Percentiles rank a stretch among this genome's conserved stretches.
Evolutionary conservation across 345 rosid species (phyloP).

Genomic region (Carallia pectinifolia): DNA sequence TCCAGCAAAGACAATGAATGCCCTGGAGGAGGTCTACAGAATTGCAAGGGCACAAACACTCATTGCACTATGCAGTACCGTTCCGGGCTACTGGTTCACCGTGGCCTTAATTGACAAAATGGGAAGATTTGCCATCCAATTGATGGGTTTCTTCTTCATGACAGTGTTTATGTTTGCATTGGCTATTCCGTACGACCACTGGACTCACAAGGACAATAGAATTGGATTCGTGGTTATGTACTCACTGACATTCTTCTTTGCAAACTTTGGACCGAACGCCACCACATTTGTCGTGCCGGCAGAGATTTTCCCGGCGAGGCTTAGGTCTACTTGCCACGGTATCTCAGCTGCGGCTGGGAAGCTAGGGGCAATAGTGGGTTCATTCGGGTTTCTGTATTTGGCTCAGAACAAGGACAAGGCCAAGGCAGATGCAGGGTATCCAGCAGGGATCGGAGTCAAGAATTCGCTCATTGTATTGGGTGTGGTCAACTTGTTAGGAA

Average conservation of each 20-base stretch:
- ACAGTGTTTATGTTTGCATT: no score
- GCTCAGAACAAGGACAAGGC: background rate
- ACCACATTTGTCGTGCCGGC: conserved; percentile 24
- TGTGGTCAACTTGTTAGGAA: background rate
- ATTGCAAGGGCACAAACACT: no score
- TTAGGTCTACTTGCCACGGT: conserved; percentile 22
- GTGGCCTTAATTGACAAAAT: no score
- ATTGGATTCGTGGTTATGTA: no score
- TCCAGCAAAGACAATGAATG: no score
- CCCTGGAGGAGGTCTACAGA: no score
- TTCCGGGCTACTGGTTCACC: no score
- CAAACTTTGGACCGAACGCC: conserved; percentile 22
- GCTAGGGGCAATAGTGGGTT: conserved; percentile 19
- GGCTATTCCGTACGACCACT: no score
- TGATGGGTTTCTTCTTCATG: no score
- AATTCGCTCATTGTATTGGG: background rate
- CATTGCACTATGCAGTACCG: no score
- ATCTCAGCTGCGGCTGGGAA: conserved; percentile 12
- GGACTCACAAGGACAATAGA: no score
- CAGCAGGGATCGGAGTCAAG: conserved; percentile 1
- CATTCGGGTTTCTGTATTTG: background rate
- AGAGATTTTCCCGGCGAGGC: conserved; percentile 22
- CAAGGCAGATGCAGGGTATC: background rate
- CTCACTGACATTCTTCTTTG: background rate
- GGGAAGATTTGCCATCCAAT: no score